Percentiles rank a stretch among this genome's conserved stretches.
Conservation (phyloP, 2,329 filamentous ascomycete species). For the Microsporum ferrugineum region DNA sequence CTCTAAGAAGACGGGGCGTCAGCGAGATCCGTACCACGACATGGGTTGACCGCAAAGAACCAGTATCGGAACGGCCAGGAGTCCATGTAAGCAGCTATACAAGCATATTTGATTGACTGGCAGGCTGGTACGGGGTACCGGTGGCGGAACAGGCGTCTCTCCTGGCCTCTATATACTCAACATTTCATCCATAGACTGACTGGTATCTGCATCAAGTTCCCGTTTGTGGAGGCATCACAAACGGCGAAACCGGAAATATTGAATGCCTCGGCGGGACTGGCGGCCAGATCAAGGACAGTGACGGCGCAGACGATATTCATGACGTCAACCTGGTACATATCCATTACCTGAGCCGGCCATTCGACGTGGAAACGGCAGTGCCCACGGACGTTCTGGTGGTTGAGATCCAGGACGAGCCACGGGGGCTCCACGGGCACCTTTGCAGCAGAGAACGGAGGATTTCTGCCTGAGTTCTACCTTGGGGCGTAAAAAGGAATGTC, state of each 20-base stretch:
- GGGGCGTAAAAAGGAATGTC: slow-evolving; percentile 64
- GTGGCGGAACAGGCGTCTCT: slow-evolving; percentile 51
- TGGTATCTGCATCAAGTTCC: slow-evolving; percentile 50
- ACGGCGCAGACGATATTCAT: slow-evolving; percentile 76
- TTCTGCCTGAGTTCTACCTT: slow-evolving; percentile 77
- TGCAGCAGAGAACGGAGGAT: slow-evolving; percentile 68
- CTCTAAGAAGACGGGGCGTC: slow-evolving; percentile 20
- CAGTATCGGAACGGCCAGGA: slow-evolving; percentile 56
- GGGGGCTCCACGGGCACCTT: slow-evolving; percentile 84
- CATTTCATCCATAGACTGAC: slow-evolving; percentile 31
- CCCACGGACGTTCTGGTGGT: slow-evolving; percentile 77
- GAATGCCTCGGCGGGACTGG: slow-evolving; percentile 73
- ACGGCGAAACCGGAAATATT: slow-evolving; percentile 83
- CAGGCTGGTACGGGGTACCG: background rate
- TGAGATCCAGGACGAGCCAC: slow-evolving; percentile 81
- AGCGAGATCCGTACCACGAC: slow-evolving; percentile 55
- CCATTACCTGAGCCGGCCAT: slow-evolving; percentile 82
- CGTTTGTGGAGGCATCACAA: slow-evolving; percentile 57
- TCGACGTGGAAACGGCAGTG: slow-evolving; percentile 72
- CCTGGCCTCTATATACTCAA: slow-evolving; percentile 21
- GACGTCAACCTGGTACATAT: slow-evolving; percentile 74
- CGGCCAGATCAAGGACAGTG: slow-evolving; percentile 79
- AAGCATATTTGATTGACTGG: background rate
- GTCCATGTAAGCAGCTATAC: slow-evolving; percentile 52
- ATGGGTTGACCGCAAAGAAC: slow-evolving; percentile 61